Evolutionary conservation across 768 basidiomycete genomes (phyloP).

Genomic region (Podaxis sp.): DNA sequence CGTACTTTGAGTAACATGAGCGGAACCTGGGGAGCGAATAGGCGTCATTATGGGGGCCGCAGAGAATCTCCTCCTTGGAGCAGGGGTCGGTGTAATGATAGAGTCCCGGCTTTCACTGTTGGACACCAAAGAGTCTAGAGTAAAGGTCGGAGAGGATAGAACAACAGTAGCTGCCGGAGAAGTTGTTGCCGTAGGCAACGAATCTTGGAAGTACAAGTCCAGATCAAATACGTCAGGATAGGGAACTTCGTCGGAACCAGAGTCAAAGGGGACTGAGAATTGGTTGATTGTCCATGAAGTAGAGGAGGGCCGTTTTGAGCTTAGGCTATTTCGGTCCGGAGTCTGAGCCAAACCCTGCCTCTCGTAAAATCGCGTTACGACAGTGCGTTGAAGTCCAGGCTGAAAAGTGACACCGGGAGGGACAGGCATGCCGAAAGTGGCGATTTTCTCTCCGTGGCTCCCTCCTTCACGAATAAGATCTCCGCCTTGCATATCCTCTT

Average conservation of each 20-base stretch:
- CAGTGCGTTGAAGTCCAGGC: background rate
- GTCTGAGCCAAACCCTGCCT: background rate
- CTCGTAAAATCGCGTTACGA: background rate
- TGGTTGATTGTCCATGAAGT: background rate
- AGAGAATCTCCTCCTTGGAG: background rate
- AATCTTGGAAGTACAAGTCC: background rate
- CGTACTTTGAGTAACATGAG: background rate
- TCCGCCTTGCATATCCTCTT: background rate
- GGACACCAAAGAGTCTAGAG: background rate
- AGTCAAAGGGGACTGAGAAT: background rate
- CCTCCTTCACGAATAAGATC: background rate
- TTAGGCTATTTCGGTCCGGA: background rate
- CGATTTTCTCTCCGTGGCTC: background rate
- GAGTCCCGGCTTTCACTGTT: background rate
- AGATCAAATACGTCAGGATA: constrained; percentile 12
- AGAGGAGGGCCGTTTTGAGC: background rate
- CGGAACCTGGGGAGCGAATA: background rate
- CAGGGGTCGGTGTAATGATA: background rate
- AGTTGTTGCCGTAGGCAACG: background rate
- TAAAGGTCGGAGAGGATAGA: background rate
- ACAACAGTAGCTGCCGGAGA: background rate
- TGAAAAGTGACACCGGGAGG: background rate
- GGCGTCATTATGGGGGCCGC: background rate
- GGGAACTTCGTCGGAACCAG: background rate
- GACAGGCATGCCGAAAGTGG: background rate